These are phyloP conservation scores for Periconia digitata DNA, from an alignment of 2,329 filamentous ascomycete species.

Conservation along the genomic window DNA sequence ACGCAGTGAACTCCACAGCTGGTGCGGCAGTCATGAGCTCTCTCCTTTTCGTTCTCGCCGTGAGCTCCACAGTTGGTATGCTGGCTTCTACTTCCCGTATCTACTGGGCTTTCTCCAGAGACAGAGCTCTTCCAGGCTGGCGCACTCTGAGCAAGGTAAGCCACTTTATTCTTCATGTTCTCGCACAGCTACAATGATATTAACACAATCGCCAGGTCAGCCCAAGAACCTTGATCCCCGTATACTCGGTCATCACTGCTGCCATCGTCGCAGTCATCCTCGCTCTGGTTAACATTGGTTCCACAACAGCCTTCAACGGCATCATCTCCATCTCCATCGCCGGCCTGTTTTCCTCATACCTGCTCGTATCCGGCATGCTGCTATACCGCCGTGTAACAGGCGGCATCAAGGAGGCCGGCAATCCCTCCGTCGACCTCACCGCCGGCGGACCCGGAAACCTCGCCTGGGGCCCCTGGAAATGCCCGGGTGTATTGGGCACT, in stretches of 20 bases:
- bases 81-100: slow-evolving; percentile 42
- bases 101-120: slow-evolving; percentile 46
- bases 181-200: neutral
- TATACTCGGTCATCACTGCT: slow-evolving; percentile 29
- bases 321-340: slow-evolving; percentile 32
- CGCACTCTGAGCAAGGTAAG: slow-evolving; percentile 19
- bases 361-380: slow-evolving; percentile 21
- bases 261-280: slow-evolving; percentile 46
- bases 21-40: slow-evolving; percentile 50
- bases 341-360: slow-evolving; percentile 29
- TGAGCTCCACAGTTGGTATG: slow-evolving; percentile 38
- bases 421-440: slow-evolving; percentile 6
- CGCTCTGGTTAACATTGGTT: slow-evolving; percentile 53
- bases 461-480: slow-evolving; percentile 27
- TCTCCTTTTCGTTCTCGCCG: slow-evolving; percentile 31
- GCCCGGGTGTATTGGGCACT: slow-evolving; percentile 19
- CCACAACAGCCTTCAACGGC: slow-evolving; percentile 27
- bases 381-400: slow-evolving; percentile 30
- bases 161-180: too few relatives aligned
- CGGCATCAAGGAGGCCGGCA: slow-evolving; percentile 14
- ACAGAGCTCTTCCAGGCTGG: slow-evolving; percentile 44
- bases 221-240: slow-evolving; percentile 32
- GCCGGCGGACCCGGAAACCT: slow-evolving; percentile 10
- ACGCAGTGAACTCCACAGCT: slow-evolving; percentile 21
- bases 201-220: slow-evolving; percentile 30